Evolutionary conservation across 345 rosid genomes (phyloP).

Genomic region (Litchi chinensis): DNA sequence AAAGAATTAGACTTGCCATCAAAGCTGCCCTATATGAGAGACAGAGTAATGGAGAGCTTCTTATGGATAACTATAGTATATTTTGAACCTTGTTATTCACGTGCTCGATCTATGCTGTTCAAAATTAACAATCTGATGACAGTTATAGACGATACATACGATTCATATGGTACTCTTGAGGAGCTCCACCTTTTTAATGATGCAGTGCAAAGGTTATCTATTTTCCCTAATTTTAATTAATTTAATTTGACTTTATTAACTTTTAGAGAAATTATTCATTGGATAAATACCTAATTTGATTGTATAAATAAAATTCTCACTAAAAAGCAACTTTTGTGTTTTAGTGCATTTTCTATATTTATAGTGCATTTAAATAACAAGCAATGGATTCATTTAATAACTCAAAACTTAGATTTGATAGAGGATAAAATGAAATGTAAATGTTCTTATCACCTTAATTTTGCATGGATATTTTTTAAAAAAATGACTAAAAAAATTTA

Average conservation of each 20-base stretch:
- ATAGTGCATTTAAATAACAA: too few relatives aligned
- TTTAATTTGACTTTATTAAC: background rate
- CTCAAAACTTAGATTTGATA: too few relatives aligned
- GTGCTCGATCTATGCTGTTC: background rate
- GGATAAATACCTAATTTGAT: too few relatives aligned
- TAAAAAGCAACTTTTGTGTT: too few relatives aligned
- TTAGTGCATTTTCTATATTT: too few relatives aligned
- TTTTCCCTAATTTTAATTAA: background rate
- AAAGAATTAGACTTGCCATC: background rate
- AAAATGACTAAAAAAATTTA: too few relatives aligned
- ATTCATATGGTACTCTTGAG: background rate
- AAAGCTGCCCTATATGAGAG: slow-evolving; percentile 15
- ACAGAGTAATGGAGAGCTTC: background rate
- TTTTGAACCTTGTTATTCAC: background rate
- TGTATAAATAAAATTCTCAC: too few relatives aligned
- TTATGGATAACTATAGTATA: background rate
- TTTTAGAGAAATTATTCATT: too few relatives aligned
- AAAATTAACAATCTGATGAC: background rate
- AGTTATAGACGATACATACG: background rate
- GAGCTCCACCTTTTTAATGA: background rate
- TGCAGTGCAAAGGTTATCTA: background rate
- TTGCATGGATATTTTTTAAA: too few relatives aligned
- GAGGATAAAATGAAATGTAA: too few relatives aligned
- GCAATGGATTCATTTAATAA: too few relatives aligned
- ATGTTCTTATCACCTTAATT: too few relatives aligned